Conservation (phyloP, 2,329 filamentous ascomycete genomes). For the Emergomyces orientalis region DNA sequence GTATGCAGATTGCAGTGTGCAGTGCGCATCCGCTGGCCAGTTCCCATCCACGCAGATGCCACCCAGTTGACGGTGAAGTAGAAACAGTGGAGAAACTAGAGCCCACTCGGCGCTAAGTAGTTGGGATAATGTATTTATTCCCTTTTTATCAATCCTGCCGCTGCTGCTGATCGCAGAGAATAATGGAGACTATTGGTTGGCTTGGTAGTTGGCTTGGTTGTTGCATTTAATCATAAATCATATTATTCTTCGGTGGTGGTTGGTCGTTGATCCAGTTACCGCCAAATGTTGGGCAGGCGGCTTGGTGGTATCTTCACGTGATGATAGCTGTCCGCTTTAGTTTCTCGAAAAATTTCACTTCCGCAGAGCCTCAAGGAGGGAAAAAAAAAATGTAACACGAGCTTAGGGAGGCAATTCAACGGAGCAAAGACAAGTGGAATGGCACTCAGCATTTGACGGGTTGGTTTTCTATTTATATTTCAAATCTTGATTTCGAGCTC, state of each 20-base stretch:
- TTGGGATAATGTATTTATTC: neutral
- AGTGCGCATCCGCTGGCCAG: constrained; percentile 5
- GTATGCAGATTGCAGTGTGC: neutral
- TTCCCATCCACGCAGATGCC: neutral
- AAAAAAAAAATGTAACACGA: neutral
- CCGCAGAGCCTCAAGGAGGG: neutral
- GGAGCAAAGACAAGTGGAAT: neutral
- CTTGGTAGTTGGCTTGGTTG: neutral
- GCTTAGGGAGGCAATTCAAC: neutral
- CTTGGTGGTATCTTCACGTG: constrained; percentile 31
- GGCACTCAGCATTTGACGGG: neutral
- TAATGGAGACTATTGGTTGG: neutral
- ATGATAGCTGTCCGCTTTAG: constrained; percentile 28
- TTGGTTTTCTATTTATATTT: neutral
- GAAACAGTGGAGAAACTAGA: constrained; percentile 10
- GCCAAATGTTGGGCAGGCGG: neutral
- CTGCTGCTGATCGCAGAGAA: neutral
- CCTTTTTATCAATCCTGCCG: neutral
- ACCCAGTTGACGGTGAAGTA: constrained; percentile 5
- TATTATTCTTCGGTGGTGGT: neutral
- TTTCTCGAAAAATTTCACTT: constrained; percentile 29
- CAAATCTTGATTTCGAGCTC: neutral
- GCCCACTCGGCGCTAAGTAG: constrained; percentile 6
- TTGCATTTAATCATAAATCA: neutral
- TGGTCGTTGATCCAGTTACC: neutral